phyloP scores from a whole-genome alignment of 768 basidiomycete species.

The Lactarius trivialis region DNA sequence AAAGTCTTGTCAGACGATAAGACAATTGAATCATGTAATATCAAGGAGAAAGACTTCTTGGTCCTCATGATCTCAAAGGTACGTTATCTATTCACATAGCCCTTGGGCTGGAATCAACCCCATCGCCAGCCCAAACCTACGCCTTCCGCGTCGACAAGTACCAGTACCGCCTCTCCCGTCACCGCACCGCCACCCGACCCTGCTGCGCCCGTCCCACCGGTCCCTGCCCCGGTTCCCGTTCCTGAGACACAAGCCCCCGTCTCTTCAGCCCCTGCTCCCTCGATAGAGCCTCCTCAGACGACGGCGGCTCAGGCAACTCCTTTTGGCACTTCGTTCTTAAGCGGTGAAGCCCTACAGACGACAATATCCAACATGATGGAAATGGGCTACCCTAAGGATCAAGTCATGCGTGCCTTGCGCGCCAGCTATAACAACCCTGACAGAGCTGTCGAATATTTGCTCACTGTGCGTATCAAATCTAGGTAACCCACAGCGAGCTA shows the following conservation, averaged over 20 bases:
- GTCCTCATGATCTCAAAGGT: conserved; percentile 99
- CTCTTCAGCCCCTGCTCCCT: conserved; percentile 29
- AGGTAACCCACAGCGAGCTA: not conserved
- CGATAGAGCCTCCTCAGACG: conserved; percentile 25
- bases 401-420: conserved; percentile 77
- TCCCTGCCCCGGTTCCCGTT: conserved; percentile 32
- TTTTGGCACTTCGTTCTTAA: conserved; percentile 61
- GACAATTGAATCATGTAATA: conserved; percentile 77
- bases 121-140: conserved; percentile 48
- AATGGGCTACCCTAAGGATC: conserved; percentile 90
- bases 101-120: not conserved
- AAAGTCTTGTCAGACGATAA: conserved; percentile 88
- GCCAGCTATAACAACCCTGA: conserved; percentile 98
- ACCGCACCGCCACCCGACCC: conserved; percentile 28
- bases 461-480: conserved; percentile 55
- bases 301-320: conserved; percentile 26
- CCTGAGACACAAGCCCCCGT: conserved; percentile 31
- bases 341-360: conserved; percentile 67
- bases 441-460: conserved; percentile 95
- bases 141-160: conserved; percentile 31
- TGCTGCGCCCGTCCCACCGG: conserved; percentile 27
- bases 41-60: conserved; percentile 98
- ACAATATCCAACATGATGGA: conserved; percentile 81
- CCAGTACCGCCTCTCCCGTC: conserved; percentile 28
- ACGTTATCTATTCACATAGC: conserved; percentile 17